A percentile compares a stretch with the other conserved stretches of the same genome.
phyloP scores from a whole-genome alignment of 805 yeast species.

The Starmerella scarabaei region DNA sequence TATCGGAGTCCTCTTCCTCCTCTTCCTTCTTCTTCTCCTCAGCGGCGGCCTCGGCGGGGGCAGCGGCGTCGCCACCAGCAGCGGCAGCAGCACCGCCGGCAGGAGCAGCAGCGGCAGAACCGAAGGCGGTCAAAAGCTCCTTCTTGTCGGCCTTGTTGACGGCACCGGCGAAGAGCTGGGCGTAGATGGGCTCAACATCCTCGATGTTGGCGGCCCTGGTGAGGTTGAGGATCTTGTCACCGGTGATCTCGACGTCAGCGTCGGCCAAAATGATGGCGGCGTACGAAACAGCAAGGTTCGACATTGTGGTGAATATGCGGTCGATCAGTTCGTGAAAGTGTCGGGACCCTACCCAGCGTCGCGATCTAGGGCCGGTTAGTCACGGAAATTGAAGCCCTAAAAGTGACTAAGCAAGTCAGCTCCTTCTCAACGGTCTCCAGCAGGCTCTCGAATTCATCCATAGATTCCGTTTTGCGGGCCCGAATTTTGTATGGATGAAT shows the following conservation, averaged over 20 bases:
- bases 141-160: constrained; percentile 71
- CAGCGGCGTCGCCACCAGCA: constrained; percentile 52
- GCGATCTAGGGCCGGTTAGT: neutral
- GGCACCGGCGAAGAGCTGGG: constrained; percentile 81
- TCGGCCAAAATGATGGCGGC: constrained; percentile 98
- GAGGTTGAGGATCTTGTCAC: constrained; percentile 70
- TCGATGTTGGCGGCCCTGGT: constrained; percentile 72
- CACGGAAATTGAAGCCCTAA: constrained; percentile 2
- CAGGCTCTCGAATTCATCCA: no score
- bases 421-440: no score
- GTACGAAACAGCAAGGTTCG: constrained; percentile 24
- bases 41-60: constrained; percentile 42
- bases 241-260: constrained; percentile 84
- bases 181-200: constrained; percentile 48
- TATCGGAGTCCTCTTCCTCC: constrained; percentile 39
- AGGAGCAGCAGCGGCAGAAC: constrained; percentile 52
- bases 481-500: no score
- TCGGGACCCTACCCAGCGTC: neutral
- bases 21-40: constrained; percentile 45
- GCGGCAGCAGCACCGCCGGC: constrained; percentile 50
- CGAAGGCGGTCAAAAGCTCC: constrained; percentile 56
- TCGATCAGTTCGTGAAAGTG: neutral
- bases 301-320: constrained; percentile 10
- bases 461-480: no score
- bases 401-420: neutral